Evolutionary conservation across 2,329 filamentous ascomycete species (phyloP).

Genomic region (Calycina herbarum): DNA sequence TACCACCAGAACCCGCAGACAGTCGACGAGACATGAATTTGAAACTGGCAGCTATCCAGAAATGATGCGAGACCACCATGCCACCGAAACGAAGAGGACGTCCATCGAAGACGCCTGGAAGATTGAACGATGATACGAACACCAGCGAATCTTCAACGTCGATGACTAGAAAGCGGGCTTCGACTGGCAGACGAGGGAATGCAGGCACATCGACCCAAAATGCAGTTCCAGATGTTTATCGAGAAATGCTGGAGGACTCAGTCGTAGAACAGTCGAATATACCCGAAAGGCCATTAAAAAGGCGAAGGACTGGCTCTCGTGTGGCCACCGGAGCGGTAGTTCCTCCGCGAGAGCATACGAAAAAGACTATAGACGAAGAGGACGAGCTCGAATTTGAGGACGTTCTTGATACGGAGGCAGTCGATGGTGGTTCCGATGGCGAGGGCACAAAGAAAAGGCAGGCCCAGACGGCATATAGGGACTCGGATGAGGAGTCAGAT

Average conservation of each 20-base stretch:
- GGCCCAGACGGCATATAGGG: slow-evolving; percentile 43
- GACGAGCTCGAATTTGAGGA: slow-evolving; percentile 38
- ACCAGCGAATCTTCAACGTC: neutral
- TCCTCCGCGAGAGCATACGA: slow-evolving; percentile 18
- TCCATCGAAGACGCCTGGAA: slow-evolving; percentile 10
- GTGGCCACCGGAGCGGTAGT: slow-evolving; percentile 15
- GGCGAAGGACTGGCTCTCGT: slow-evolving; percentile 29
- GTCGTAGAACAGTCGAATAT: slow-evolving; percentile 35
- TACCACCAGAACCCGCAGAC: neutral
- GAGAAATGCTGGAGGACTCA: slow-evolving; percentile 47
- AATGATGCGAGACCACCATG: slow-evolving; percentile 17
- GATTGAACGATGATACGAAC: slow-evolving; percentile 14
- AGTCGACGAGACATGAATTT: neutral
- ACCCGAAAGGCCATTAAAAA: slow-evolving; percentile 41
- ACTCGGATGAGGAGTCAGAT: slow-evolving; percentile 54
- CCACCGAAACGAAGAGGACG: slow-evolving; percentile 22
- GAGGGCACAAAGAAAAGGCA: slow-evolving; percentile 18
- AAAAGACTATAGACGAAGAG: slow-evolving; percentile 19
- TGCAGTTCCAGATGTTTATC: slow-evolving; percentile 44
- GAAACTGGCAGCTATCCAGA: neutral
- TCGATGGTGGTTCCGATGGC: slow-evolving; percentile 6
- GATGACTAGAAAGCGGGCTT: slow-evolving; percentile 10
- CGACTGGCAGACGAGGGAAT: slow-evolving; percentile 14
- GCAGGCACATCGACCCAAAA: slow-evolving; percentile 19
- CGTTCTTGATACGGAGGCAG: slow-evolving; percentile 21